These are phyloP conservation scores for Russula olivacea DNA, from an alignment of 768 basidiomycete genomes.

Conservation along the genomic window DNA sequence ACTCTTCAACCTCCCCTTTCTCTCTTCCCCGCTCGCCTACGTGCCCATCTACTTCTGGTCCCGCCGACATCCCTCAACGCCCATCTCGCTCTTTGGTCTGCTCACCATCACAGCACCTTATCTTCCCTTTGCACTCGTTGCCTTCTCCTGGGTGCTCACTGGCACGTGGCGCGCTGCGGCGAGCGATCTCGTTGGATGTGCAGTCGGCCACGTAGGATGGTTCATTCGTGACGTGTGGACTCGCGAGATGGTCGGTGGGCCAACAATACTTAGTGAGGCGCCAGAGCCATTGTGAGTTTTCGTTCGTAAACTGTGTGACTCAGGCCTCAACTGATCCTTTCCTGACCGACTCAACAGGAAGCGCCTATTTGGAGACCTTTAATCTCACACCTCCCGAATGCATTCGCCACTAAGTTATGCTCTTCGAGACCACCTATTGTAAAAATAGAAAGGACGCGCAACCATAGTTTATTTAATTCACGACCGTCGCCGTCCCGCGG, in stretches of 20 bases:
- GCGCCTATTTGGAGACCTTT: slow-evolving; percentile 58
- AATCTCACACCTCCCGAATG: neutral
- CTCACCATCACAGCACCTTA: slow-evolving; percentile 95
- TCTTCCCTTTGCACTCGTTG: slow-evolving; percentile 86
- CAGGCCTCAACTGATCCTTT: neutral
- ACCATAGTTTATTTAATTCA: neutral
- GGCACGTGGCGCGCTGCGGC: slow-evolving; percentile 82
- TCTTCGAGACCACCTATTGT: neutral
- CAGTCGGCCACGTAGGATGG: slow-evolving; percentile 83
- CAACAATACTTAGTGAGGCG: slow-evolving; percentile 64
- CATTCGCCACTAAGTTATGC: neutral
- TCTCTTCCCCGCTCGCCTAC: slow-evolving; percentile 88
- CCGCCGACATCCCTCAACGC: slow-evolving; percentile 85
- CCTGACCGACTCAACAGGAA: slow-evolving; percentile 38
- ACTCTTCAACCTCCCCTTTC: slow-evolving; percentile 85
- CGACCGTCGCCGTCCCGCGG: neutral
- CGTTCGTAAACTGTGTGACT: neutral
- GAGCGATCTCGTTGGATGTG: slow-evolving; percentile 77
- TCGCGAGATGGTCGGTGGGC: slow-evolving; percentile 79
- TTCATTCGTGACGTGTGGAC: slow-evolving; percentile 83
- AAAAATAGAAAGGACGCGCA: neutral
- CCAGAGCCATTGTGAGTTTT: slow-evolving; percentile 60
- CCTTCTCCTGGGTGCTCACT: slow-evolving; percentile 75
- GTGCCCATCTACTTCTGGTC: slow-evolving; percentile 98
- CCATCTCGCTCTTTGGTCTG: slow-evolving; percentile 93